Evolutionary conservation across 768 basidiomycete genomes (phyloP).

Genomic region (Hemileccinum rubropunctum): DNA sequence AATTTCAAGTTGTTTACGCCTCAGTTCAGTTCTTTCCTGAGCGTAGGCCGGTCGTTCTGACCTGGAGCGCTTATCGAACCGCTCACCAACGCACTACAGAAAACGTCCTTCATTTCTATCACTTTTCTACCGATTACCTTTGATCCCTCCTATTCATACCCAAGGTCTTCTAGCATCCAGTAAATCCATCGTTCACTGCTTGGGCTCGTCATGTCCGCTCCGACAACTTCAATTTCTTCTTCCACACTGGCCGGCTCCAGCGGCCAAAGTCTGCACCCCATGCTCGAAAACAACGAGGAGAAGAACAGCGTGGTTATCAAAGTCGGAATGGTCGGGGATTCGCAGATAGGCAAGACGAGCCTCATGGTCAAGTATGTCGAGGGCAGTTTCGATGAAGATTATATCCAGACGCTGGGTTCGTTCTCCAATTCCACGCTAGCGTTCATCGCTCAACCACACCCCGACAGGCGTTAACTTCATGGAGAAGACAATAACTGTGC

Average conservation of each 20-base stretch:
- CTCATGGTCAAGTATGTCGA: constrained; percentile 99
- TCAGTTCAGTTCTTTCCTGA: constrained; percentile 24
- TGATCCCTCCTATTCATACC: constrained; percentile 25
- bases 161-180: constrained; percentile 16
- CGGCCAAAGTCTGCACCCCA: constrained; percentile 48
- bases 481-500: constrained; percentile 99
- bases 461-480: constrained; percentile 92
- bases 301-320: constrained; percentile 94
- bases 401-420: constrained; percentile 97
- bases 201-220: constrained; percentile 42
- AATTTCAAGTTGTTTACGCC: constrained; percentile 26
- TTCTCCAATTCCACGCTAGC: constrained; percentile 5
- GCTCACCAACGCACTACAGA: constrained; percentile 31
- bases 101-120: constrained; percentile 38
- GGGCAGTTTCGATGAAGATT: constrained; percentile 98
- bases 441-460: constrained; percentile 8
- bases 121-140: constrained; percentile 33
- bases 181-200: constrained; percentile 16
- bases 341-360: constrained; percentile 98
- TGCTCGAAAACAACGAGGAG: constrained; percentile 64
- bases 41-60: constrained; percentile 33
- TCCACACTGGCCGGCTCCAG: constrained; percentile 47
- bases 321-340: constrained; percentile 99
- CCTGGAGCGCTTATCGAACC: constrained; percentile 34
- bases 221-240: constrained; percentile 47